Percentiles rank a stretch among this genome's conserved stretches.
phyloP scores from a whole-genome alignment of 108 stramenopile genomes.

The Skeletonema marinoi region DNA sequence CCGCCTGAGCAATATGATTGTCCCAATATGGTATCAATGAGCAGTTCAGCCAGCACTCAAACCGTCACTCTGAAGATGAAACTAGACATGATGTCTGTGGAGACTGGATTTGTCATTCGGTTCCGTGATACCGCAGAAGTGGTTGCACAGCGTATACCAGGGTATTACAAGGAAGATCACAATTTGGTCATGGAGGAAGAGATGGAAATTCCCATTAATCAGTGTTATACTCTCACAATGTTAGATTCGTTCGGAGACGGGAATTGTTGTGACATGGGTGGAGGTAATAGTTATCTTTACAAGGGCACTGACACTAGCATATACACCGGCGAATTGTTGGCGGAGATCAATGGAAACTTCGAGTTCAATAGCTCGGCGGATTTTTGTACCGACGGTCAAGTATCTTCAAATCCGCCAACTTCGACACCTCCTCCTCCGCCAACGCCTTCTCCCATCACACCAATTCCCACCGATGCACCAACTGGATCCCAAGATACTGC shows the following conservation, averaged over 20 bases:
- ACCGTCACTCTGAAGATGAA: conserved; percentile 43
- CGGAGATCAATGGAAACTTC: conserved; percentile 36
- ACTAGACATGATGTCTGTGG: conserved; percentile 34
- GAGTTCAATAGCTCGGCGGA: conserved; percentile 20
- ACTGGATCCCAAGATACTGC: not conserved
- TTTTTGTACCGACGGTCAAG: conserved; percentile 22
- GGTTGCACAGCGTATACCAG: conserved; percentile 33
- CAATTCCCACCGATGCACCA: not conserved
- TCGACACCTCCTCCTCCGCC: conserved; percentile 1
- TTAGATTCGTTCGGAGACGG: conserved; percentile 46
- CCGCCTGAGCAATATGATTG: conserved; percentile 34
- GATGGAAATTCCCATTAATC: conserved; percentile 30
- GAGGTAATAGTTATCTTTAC: conserved; percentile 28
- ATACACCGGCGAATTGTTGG: conserved; percentile 27
- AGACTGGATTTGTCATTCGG: conserved; percentile 46
- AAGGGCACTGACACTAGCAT: conserved; percentile 29
- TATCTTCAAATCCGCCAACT: not conserved
- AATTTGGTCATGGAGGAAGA: conserved; percentile 29
- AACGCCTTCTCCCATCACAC: not conserved
- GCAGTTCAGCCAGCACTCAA: conserved; percentile 14
- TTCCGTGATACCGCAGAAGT: not conserved
- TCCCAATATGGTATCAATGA: not conserved
- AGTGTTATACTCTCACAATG: conserved; percentile 35
- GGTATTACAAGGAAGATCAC: conserved; percentile 28
- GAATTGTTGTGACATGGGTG: conserved; percentile 42